Conservation (phyloP, 1,284 basidiomycete genomes). For the Veloboletus limbatus region DNA sequence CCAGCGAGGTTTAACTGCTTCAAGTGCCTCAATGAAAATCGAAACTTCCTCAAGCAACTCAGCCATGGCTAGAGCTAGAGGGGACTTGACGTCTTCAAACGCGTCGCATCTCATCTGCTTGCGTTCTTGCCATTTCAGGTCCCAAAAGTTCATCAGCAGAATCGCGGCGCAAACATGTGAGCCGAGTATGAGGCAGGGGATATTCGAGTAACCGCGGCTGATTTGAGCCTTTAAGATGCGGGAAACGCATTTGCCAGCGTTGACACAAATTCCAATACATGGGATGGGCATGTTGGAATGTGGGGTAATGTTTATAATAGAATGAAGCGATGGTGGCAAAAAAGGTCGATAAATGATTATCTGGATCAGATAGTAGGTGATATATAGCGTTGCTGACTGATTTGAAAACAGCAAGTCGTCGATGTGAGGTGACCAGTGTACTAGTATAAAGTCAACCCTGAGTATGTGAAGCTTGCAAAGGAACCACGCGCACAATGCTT, state of each 20-base stretch:
- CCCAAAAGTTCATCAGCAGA: slow-evolving; percentile 49
- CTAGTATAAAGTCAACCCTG: slow-evolving; percentile 36
- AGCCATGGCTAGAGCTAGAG: slow-evolving; percentile 38
- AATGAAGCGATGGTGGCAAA: slow-evolving; percentile 44
- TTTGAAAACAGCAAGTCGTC: slow-evolving; percentile 54
- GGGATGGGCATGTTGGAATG: slow-evolving; percentile 40
- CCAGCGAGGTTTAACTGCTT: slow-evolving; percentile 42
- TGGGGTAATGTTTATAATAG: slow-evolving; percentile 22
- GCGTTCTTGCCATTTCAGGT: slow-evolving; percentile 45
- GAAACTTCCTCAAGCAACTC: slow-evolving; percentile 41
- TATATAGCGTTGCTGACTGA: slow-evolving; percentile 68
- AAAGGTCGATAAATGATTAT: slow-evolving; percentile 80
- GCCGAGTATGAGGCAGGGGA: slow-evolving; percentile 40
- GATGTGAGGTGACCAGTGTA: slow-evolving; percentile 65
- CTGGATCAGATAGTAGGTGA: slow-evolving; percentile 66
- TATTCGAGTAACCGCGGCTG: slow-evolving; percentile 40
- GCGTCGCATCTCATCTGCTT: slow-evolving; percentile 22
- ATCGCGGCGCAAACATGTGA: slow-evolving; percentile 46
- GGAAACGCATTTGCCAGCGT: slow-evolving; percentile 60
- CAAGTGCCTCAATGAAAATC: slow-evolving; percentile 41
- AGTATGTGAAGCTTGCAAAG: background rate
- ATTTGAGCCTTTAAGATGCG: slow-evolving; percentile 57
- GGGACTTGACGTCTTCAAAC: slow-evolving; percentile 42
- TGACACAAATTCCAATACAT: slow-evolving; percentile 63
- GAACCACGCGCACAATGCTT: slow-evolving; percentile 52